These are phyloP conservation scores for Cucurbita maxima DNA, from an alignment of 306 rosid species.

Conservation along the genomic window DNA sequence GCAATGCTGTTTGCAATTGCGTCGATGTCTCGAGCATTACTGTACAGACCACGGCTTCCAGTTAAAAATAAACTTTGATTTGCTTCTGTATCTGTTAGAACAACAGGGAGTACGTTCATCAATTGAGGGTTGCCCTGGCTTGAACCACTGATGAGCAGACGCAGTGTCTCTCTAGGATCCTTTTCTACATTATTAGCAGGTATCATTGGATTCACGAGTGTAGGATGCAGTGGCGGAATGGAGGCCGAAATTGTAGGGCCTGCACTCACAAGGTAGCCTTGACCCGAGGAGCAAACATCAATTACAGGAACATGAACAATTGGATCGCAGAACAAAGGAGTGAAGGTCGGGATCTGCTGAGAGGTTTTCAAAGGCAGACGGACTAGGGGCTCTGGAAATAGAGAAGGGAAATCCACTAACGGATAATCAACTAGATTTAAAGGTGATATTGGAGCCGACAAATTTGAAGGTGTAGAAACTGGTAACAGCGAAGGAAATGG, in stretches of 20 bases:
- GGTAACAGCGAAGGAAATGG: conserved; percentile 59
- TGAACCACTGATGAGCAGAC: conserved; percentile 68
- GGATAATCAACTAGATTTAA: conserved; percentile 31
- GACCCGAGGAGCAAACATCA: conserved; percentile 85
- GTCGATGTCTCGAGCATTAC: conserved; percentile 54
- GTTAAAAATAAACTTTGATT: conserved; percentile 40
- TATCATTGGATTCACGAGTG: conserved; percentile 51
- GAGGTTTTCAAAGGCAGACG: conserved; percentile 50
- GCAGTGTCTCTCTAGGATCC: conserved; percentile 85
- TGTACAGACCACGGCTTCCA: conserved; percentile 71
- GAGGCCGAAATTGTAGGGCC: conserved; percentile 65
- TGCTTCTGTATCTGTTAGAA: conserved; percentile 40
- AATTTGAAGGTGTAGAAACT: conserved; percentile 28
- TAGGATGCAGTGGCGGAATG: conserved; percentile 64
- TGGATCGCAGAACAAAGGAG: conserved; percentile 85
- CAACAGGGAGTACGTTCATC: conserved; percentile 52
- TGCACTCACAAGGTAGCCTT: conserved; percentile 82
- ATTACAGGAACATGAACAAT: conserved; percentile 85
- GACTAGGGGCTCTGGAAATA: conserved; percentile 61
- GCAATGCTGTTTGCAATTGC: conserved; percentile 68
- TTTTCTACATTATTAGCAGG: conserved; percentile 61
- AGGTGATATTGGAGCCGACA: conserved; percentile 45
- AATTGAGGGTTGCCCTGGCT: conserved; percentile 46
- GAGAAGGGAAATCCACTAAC: conserved; percentile 55
- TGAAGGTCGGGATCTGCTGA: conserved; percentile 83